Evolutionary conservation across 257 asterid species (phyloP), one percentile per base, ranked within the genome.

Genomic region (Mentha longifolia): DNA sequence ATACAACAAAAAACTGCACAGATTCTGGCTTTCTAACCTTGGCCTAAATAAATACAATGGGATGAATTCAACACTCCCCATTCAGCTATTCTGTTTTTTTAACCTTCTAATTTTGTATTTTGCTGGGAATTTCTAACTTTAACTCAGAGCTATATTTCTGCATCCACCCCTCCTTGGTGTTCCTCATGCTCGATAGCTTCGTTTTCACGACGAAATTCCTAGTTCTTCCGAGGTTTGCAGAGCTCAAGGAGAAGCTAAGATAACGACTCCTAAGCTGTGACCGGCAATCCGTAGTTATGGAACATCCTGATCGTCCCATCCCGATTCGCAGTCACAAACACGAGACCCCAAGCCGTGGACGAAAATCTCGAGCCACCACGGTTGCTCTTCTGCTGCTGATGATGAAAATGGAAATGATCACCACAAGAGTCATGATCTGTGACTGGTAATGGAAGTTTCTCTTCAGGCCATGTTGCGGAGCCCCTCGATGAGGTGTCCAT

Each of bases 241-340:
- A 35, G 39, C 51, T 45, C 30, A 17, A 17, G 16, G 4, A 28
- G 63, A 35, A 35, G 39, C 8, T 19, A 2, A 37, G 31, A 4
- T 8, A 45, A 12, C n/a, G 51, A 50, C 39, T 58, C 77, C 82
- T 85, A 85, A 30, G 58, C 30, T 60, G 81, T 82, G 7, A 81
- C 71, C 0, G 95, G 96, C 83, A 88, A 78, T 62, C 98, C 97
- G 41, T 84, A 90, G 76, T 88, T 90, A 67, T 84, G 93, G 84
- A 88, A 92, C n/a, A 90, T 85, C 79, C 87, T 83, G 71, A 92
- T 92, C 65, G 73, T 90, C 37, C 96, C 95, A 70, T 90, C 95
- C 58, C 62, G 47, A 43, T 88, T 77, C 20, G 81, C 98, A 2
- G 96, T 84, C 67, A 88, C 89, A 30, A 92, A 82, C 60, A 86